Conservation (phyloP, 371 early-diverging fungal species). For the Mucor lusitanicus region DNA sequence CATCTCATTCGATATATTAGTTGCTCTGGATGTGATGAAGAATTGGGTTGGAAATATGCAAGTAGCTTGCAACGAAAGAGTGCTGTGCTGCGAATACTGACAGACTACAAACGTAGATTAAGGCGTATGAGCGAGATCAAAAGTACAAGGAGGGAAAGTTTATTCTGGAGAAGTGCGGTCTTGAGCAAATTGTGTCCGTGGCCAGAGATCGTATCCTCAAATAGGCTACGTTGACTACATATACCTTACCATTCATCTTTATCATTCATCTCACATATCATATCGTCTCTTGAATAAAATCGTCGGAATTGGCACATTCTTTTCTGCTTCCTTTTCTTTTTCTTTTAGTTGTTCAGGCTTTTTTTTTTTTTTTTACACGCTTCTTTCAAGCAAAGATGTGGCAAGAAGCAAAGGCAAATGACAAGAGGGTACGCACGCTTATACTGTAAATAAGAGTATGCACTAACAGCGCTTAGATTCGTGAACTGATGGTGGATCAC, state of each 20-base stretch:
- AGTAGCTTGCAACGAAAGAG: slow-evolving; percentile 14
- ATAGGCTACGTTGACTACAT: not conserved
- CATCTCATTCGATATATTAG: slow-evolving; percentile 69
- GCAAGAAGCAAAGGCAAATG: slow-evolving; percentile 51
- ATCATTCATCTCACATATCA: not conserved
- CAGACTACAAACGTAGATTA: slow-evolving; percentile 31
- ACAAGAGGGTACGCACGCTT: slow-evolving; percentile 32
- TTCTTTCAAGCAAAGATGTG: slow-evolving; percentile 24
- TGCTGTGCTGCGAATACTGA: not conserved
- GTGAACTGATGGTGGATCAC: slow-evolving; percentile 57
- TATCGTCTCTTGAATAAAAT: not conserved
- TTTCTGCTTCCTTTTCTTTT: not conserved
- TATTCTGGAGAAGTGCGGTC: slow-evolving; percentile 48
- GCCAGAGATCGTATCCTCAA: not conserved
- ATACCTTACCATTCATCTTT: not conserved
- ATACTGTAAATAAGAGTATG: not conserved
- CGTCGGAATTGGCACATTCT: not conserved
- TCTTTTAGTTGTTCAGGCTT: not conserved
- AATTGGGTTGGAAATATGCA: slow-evolving; percentile 78
- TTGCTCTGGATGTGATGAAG: slow-evolving; percentile 58
- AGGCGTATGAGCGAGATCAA: slow-evolving; percentile 61
- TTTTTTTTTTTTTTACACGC: not conserved
- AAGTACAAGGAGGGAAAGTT: slow-evolving; percentile 78
- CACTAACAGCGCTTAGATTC: slow-evolving; percentile 35
- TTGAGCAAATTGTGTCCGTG: not conserved